These are phyloP conservation scores for Euphorbia lathyris DNA, from an alignment of 345 rosid species.

Conservation along the genomic window DNA sequence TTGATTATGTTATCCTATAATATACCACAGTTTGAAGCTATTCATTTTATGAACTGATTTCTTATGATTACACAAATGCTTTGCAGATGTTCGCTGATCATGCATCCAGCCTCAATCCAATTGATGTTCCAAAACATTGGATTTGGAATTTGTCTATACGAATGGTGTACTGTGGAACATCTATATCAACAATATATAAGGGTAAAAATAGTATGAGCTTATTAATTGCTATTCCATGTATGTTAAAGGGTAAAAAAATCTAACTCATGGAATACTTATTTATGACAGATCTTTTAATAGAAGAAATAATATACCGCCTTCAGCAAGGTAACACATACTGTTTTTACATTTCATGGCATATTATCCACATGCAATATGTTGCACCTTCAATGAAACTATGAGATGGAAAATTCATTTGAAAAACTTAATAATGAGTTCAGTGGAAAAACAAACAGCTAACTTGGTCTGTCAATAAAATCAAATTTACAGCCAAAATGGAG, in stretches of 20 bases:
- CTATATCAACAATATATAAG: conserved; percentile 83
- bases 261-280: conserved; percentile 10
- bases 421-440: not conserved
- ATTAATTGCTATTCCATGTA: not conserved
- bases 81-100: conserved; percentile 92
- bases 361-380: not conserved
- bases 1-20: not conserved
- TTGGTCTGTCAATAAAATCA: not conserved
- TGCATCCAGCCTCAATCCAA: conserved; percentile 69
- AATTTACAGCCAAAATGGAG: not conserved
- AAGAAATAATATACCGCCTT: conserved; percentile 85
- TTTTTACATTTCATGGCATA: not conserved
- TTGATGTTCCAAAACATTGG: conserved; percentile 71
- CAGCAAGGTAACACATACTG: conserved; percentile 67
- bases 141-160: conserved; percentile 78
- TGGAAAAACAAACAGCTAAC: too few species aligned
- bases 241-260: not conserved
- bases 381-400: not conserved
- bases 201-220: conserved; percentile 36
- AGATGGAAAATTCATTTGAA: not conserved
- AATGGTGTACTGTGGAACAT: conserved; percentile 88
- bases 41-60: not conserved
- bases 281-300: conserved; percentile 66
- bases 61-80: not conserved
- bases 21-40: not conserved